phyloP scores from a whole-genome alignment of 257 asterid genomes.

The Nicotiana paniculata region DNA sequence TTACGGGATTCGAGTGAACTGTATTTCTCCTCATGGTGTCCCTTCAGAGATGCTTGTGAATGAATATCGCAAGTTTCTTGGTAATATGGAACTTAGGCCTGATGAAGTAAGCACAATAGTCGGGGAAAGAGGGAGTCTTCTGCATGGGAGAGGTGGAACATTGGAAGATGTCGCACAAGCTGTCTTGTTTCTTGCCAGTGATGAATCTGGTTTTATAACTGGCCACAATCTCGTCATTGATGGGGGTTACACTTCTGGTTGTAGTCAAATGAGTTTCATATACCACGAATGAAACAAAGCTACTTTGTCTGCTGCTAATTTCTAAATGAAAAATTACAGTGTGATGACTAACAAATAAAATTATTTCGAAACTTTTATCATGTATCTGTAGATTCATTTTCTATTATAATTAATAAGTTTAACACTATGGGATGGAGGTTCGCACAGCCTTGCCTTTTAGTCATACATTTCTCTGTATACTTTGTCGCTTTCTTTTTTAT shows the following conservation, averaged over 20 bases:
- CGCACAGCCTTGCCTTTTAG: not conserved
- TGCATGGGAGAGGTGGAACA: conserved; percentile 5
- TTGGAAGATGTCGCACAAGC: conserved; percentile 8
- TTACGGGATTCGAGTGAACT: not conserved
- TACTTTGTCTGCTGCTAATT: not conserved
- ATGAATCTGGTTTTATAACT: conserved; percentile 5
- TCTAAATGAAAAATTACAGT: not conserved
- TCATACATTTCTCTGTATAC: not conserved
- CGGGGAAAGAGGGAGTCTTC: conserved; percentile 2
- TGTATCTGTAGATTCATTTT: not conserved
- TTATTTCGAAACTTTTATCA: not conserved
- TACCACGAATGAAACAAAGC: not conserved
- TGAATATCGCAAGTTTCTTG: conserved; percentile 5
- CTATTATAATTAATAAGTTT: not conserved
- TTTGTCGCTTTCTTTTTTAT: too few relatives aligned
- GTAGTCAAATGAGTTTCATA: not conserved
- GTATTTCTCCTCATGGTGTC: conserved; percentile 9
- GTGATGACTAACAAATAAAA: not conserved
- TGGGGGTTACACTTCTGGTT: conserved; percentile 4
- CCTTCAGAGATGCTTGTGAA: conserved; percentile 5
- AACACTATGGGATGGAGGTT: not conserved
- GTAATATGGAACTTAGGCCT: not conserved
- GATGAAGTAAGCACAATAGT: not conserved
- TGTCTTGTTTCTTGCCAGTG: not conserved
- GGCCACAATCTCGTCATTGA: not conserved